Evolutionary conservation across 164 flowering plant genomes (phyloP), one percentile per base, ranked within the genome.

Genomic region (Tetracentron sinense): DNA sequence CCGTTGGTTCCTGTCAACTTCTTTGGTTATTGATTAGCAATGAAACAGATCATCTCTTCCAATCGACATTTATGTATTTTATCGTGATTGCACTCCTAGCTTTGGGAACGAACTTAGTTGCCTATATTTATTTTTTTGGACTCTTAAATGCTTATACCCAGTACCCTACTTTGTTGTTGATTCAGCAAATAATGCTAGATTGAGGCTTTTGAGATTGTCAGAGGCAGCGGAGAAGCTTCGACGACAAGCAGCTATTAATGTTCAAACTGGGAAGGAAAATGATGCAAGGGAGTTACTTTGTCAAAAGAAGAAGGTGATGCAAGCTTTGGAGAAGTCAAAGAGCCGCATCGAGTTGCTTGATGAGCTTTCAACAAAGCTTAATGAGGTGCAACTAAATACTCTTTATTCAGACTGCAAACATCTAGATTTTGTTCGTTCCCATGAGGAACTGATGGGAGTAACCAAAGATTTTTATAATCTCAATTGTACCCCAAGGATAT

Each of bases 281-380:
- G 85, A 83, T 54, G 97, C 92, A 8, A 84, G 94, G 68, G 92
- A 88, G 48, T 67, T 87, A 35, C 92, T 91, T 46, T 63, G 83
- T 57, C 93, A 87, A 74, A 91, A 89, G 80, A 79, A 80, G 80
- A 91, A 87, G 63, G 79, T 91, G 47, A 78, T 87, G 84, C 77
- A 82, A 63, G 90, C 97, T 44, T 65, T 91, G 75, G 93, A 87
- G 65, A 87, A 81, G 66, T 83, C 91, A 35, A 89, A 82, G 72
- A 71, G 56, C 50, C 90, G 92, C 22, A 81, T 87, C 25, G 78
- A 83, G 61, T 65, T 88, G 77, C 82, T 89, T 57, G 97, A 89
- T 69, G 72, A 87, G 66, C 90, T 88, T 53, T 70, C 82, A 7
- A 56, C 84, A 31, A 89, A 84, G 75, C 84, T 91, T 29, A 80